Evolutionary conservation across 2,329 filamentous ascomycete species (phyloP).

Genomic region (Aaosphaeria arxii): DNA sequence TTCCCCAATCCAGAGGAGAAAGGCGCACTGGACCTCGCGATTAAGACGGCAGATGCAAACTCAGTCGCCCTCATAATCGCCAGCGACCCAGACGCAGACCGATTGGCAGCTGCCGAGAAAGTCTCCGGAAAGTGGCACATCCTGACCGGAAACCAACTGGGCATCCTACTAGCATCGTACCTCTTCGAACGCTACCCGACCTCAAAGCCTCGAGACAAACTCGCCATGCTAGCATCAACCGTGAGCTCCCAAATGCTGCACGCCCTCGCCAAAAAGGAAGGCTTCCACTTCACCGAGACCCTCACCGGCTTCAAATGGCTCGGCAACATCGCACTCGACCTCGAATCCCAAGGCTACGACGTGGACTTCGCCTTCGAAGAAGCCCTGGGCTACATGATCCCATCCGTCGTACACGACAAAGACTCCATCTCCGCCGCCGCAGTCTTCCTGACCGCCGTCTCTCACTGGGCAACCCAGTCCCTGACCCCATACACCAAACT

Average conservation of each 20-base stretch:
- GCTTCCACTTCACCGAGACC: slow-evolving; percentile 59
- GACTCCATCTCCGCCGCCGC: slow-evolving; percentile 61
- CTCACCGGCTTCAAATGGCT: slow-evolving; percentile 69
- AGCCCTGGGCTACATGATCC: slow-evolving; percentile 66
- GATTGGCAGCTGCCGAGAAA: slow-evolving; percentile 60
- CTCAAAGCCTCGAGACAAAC: slow-evolving; percentile 35
- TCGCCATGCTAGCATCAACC: slow-evolving; percentile 60
- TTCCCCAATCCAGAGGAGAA: slow-evolving; percentile 67
- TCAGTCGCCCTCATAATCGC: slow-evolving; percentile 55
- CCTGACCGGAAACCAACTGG: slow-evolving; percentile 65
- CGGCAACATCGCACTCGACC: slow-evolving; percentile 57
- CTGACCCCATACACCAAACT: slow-evolving; percentile 58
- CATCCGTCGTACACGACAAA: slow-evolving; percentile 61
- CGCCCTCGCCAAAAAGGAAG: slow-evolving; percentile 53
- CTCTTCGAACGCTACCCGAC: slow-evolving; percentile 49
- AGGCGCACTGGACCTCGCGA: slow-evolving; percentile 59
- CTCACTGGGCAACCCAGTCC: slow-evolving; percentile 50
- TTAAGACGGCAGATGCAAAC: slow-evolving; percentile 51
- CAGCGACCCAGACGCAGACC: slow-evolving; percentile 65
- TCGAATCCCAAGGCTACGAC: slow-evolving; percentile 47
- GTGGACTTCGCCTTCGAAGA: slow-evolving; percentile 62
- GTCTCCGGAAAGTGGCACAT: slow-evolving; percentile 56
- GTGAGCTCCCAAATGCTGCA: slow-evolving; percentile 64
- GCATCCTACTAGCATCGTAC: slow-evolving; percentile 58
- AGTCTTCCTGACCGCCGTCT: slow-evolving; percentile 56